A percentile compares a stretch with the other conserved stretches of the same genome.
These are phyloP conservation scores for Paratinospora sagittata DNA, from an alignment of 164 flowering plant species.

Conservation along the genomic window DNA sequence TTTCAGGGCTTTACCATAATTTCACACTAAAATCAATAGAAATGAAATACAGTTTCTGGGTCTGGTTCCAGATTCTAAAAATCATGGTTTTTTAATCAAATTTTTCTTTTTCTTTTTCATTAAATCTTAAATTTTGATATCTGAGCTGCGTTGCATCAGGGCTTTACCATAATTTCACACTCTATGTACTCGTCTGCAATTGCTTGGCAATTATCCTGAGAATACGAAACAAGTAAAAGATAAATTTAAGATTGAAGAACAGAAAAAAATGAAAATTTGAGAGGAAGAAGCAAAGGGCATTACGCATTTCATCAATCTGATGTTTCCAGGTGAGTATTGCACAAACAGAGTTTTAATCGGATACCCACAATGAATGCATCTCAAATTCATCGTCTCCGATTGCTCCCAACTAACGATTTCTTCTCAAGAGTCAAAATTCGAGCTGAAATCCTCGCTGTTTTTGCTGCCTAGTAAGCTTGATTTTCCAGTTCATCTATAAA, in stretches of 20 bases:
- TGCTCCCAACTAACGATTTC: not conserved
- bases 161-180: conserved; percentile 65
- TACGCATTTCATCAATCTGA: conserved; percentile 80
- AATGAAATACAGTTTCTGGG: not conserved
- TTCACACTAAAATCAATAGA: not conserved
- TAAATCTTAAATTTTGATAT: too few species aligned
- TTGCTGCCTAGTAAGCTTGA: too few species aligned
- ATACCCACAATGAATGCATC: conserved; percentile 68
- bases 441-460: too few species aligned
- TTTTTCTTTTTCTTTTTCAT: too few species aligned
- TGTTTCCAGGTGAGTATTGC: conserved; percentile 87
- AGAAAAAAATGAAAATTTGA: not conserved
- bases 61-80: not conserved
- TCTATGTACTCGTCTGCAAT: conserved; percentile 92
- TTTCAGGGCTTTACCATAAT: too few species aligned
- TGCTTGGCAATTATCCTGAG: conserved; percentile 62
- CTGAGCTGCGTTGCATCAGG: not conserved
- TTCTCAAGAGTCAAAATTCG: too few species aligned
- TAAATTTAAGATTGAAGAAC: not conserved
- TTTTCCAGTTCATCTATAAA: too few species aligned
- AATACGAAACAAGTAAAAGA: not conserved
- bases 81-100: too few species aligned
- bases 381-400: not conserved
- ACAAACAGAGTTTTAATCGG: conserved; percentile 45
- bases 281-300: conserved; percentile 6